Evolutionary conservation across 305 asterid species (phyloP), one percentile per base, ranked within the genome.

Genomic region (Stenogyne calaminthoides): DNA sequence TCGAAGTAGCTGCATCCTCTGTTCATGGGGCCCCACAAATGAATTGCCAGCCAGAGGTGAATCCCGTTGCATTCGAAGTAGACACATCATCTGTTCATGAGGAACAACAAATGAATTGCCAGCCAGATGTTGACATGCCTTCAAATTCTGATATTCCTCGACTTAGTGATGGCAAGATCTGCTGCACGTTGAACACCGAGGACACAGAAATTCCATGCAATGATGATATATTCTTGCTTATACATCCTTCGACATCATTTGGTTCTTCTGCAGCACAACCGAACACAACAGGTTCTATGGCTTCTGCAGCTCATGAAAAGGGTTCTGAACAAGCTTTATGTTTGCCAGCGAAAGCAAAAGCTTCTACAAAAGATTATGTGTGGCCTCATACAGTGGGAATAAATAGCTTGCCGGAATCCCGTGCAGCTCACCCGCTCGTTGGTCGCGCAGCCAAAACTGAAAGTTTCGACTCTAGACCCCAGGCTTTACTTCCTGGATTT

Each of bases 121-220:
- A 80, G 25, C 75, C 85, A 51, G 89, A 73, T 74, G 75, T 67
- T 78, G 82, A 72, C 65, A 81, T 72, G 59, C 85, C 88, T 74
- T 83, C 84, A 72, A 77, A 58, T 64, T 57, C 84, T 69, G 92
- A 86, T 64, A 64, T 76, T 67, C 78, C 67, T 74, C 86, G 82
- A 69, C 85, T 74, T 67, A 64, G 66, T 80, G 88, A 78, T 59
- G 91, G 88, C 47, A 80, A 61, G 69, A 83, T 86, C 64, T 54
- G 64, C 70, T 92, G 99, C 79, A 83, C 83, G 2, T 71, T 95
- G 78, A 95, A 95, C 88, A 84, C 94, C 0, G 96, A 91, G 83
- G 98, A 91, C 85, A 74, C 97, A 27, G 97, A 95, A 74, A 88
- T 92, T 86, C 99, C 99, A 71, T 91, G 98, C 85, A 95, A 95